Percentiles rank a stretch among this genome's conserved stretches.
phyloP scores from a whole-genome alignment of 768 basidiomycete species.

The Termitomyces sp. region DNA sequence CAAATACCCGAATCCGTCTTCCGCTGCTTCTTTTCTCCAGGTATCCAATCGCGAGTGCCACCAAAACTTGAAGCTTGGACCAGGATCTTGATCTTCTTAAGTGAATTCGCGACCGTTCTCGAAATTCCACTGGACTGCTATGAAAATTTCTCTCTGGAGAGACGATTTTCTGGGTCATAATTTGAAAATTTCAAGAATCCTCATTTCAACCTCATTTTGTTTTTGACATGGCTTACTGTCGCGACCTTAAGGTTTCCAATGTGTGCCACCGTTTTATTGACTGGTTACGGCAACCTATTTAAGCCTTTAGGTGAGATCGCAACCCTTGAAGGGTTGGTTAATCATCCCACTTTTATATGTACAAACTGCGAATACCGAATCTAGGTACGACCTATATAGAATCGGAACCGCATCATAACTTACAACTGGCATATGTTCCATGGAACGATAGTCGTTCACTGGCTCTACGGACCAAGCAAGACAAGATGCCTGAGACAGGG shows the following conservation, averaged over 20 bases:
- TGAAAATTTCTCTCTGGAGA: neutral
- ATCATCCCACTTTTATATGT: neutral
- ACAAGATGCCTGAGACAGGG: neutral
- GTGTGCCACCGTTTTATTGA: neutral
- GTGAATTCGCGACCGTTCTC: neutral
- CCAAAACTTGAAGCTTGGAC: neutral
- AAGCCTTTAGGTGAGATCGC: neutral
- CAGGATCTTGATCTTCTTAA: neutral
- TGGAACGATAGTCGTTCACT: neutral
- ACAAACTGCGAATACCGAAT: conserved; percentile 4
- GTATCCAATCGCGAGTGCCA: neutral
- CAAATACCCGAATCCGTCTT: conserved; percentile 4
- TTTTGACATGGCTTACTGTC: neutral
- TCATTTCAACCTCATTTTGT: neutral
- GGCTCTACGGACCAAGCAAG: neutral
- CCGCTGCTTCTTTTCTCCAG: neutral
- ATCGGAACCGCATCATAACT: conserved; percentile 1
- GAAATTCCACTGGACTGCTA: neutral
- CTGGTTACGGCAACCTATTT: neutral
- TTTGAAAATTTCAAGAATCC: neutral
- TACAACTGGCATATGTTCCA: neutral
- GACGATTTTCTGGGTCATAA: neutral
- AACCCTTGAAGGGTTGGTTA: conserved; percentile 2
- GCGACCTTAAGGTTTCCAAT: neutral
- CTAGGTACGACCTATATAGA: conserved; percentile 2